These are phyloP conservation scores for Microstegium vimineum DNA, from an alignment of 176 grass and related monocot genomes.

Conservation along the genomic window DNA sequence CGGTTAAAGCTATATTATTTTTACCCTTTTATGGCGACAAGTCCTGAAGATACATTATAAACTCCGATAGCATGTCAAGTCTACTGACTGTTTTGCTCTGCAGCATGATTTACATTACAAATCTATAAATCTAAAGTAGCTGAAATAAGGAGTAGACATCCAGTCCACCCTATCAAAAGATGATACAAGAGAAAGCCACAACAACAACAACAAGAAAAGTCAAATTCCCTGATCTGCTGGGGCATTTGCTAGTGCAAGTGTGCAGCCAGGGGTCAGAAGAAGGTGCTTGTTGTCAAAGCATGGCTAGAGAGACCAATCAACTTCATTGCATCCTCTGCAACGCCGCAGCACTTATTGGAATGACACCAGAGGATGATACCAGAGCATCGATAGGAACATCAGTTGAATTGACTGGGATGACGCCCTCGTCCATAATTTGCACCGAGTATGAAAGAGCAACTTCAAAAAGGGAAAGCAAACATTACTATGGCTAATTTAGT, in stretches of 20 bases:
- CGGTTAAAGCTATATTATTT: background rate
- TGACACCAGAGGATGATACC: slow-evolving; percentile 55
- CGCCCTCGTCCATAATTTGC: slow-evolving; percentile 72
- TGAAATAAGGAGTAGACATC: background rate
- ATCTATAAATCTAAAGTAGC: background rate
- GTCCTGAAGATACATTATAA: background rate
- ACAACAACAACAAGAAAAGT: background rate
- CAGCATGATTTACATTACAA: background rate
- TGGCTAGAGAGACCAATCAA: background rate
- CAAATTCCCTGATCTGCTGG: background rate
- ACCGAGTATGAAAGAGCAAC: slow-evolving; percentile 79
- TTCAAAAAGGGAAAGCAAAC: slow-evolving; percentile 31
- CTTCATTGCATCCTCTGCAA: slow-evolving; percentile 43
- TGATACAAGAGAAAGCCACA: slow-evolving; percentile 1
- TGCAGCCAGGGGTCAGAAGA: background rate
- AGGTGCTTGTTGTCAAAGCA: background rate
- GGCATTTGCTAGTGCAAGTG: background rate
- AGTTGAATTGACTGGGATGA: slow-evolving; percentile 58
- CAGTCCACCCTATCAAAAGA: background rate
- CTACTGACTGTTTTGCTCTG: background rate
- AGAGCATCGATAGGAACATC: slow-evolving; percentile 80
- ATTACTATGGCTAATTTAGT: background rate
- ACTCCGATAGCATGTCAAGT: background rate
- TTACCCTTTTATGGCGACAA: background rate
- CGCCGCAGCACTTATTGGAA: slow-evolving; percentile 58